Conservation (phyloP, 805 yeast genomes). For the Kuraishia piskuri region DNA sequence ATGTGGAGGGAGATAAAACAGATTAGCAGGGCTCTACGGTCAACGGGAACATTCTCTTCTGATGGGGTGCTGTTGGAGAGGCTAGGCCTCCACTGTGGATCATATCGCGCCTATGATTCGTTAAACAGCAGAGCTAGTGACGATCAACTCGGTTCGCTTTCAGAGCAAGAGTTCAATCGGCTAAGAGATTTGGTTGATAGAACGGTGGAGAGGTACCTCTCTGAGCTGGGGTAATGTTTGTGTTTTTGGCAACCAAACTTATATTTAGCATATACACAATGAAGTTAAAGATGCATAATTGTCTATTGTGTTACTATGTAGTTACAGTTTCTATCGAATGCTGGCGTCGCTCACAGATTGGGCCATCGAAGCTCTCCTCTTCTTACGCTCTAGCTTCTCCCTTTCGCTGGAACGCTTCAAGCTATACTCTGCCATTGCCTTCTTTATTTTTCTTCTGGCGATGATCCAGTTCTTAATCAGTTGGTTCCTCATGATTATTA, state of each 20-base stretch:
- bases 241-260: neutral
- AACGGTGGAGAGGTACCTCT: neutral
- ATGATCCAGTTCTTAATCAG: neutral
- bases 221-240: neutral
- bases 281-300: neutral
- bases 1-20: neutral
- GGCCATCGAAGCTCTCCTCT: neutral
- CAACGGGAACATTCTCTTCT: neutral
- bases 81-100: neutral
- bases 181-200: neutral
- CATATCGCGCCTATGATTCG: neutral
- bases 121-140: neutral
- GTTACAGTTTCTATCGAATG: neutral
- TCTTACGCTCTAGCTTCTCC: neutral
- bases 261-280: too few species aligned
- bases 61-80: neutral
- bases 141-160: neutral
- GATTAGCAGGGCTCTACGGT: neutral
- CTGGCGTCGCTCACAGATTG: neutral
- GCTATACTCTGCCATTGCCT: neutral
- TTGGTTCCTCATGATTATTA: slow-evolving; percentile 25
- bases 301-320: neutral
- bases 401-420: neutral
- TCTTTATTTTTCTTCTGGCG: neutral
- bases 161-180: neutral